Conservation (phyloP, 495 filamentous ascomycete species). For the Cercophora scortea region DNA sequence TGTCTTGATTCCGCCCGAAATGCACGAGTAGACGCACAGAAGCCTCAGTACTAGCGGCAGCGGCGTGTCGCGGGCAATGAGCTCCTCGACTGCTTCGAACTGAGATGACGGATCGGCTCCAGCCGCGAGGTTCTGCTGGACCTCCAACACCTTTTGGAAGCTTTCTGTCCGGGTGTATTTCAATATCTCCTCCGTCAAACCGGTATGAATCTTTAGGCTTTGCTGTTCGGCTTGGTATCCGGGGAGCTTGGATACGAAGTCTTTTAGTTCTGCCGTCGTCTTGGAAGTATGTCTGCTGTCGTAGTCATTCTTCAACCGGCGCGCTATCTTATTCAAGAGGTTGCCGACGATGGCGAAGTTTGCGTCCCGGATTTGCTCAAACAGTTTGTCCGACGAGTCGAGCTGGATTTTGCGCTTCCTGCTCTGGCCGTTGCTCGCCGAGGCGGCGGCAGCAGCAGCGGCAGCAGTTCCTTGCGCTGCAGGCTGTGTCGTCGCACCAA, state of each 20-base stretch:
- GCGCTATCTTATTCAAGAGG: conserved; percentile 83
- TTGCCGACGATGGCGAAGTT: conserved; percentile 93
- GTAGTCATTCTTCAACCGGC: conserved; percentile 77
- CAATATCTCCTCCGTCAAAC: conserved; percentile 89
- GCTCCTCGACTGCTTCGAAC: conserved; percentile 84
- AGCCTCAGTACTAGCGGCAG: conserved; percentile 74
- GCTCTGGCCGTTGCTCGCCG: conserved; percentile 19
- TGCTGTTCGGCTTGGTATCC: conserved; percentile 91
- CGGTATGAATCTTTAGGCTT: conserved; percentile 83
- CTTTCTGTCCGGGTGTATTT: conserved; percentile 79
- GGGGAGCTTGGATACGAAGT: conserved; percentile 86
- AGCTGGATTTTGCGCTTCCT: conserved; percentile 87
- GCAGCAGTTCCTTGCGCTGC: conserved; percentile 44
- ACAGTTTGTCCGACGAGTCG: conserved; percentile 84
- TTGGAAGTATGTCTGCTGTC: conserved; percentile 84
- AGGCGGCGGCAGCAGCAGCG: conserved; percentile 18
- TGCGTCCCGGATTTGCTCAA: conserved; percentile 77
- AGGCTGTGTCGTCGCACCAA: conserved; percentile 59
- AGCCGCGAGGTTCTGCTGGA: conserved; percentile 93
- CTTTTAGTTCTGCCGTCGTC: conserved; percentile 79
- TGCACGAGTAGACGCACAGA: conserved; percentile 83
- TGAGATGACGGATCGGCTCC: conserved; percentile 82
- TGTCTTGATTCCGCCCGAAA: conserved; percentile 78
- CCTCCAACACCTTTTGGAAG: conserved; percentile 81
- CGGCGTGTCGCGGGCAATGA: conserved; percentile 78